Percentiles rank a stretch among this genome's conserved stretches.
Conservation (phyloP, 192 early-diverging fungal genomes). For the Pilobolus umbonatus region DNA sequence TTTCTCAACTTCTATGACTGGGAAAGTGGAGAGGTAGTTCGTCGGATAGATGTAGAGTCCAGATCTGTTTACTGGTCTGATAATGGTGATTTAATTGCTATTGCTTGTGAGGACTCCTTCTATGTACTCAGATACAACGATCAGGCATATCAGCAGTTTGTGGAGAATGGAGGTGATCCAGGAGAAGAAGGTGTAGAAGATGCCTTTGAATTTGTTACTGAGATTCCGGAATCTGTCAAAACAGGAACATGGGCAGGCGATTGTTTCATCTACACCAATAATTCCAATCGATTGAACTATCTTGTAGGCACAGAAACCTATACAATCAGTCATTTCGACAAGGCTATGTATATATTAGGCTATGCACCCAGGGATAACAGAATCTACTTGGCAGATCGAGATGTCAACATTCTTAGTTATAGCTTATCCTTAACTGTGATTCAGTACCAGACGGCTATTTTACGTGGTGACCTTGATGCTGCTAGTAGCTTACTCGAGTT, state of each 20-base stretch:
- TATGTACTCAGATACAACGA: slow-evolving; percentile 94
- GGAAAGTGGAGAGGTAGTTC: slow-evolving; percentile 87
- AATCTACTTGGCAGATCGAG: slow-evolving; percentile 90
- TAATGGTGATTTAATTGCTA: slow-evolving; percentile 84
- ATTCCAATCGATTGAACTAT: slow-evolving; percentile 89
- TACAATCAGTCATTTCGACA: slow-evolving; percentile 95
- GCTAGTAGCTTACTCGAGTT: slow-evolving; percentile 78
- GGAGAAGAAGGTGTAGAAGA: slow-evolving; percentile 95
- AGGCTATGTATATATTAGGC: slow-evolving; percentile 88
- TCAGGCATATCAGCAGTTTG: slow-evolving; percentile 70
- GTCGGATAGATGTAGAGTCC: slow-evolving; percentile 90
- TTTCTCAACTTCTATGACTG: slow-evolving; percentile 98
- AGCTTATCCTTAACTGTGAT: slow-evolving; percentile 88
- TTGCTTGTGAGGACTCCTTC: slow-evolving; percentile 89
- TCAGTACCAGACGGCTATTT: slow-evolving; percentile 97
- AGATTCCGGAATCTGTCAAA: slow-evolving; percentile 88
- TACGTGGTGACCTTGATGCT: slow-evolving; percentile 86
- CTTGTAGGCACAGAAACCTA: slow-evolving; percentile 91
- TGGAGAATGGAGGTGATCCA: slow-evolving; percentile 61
- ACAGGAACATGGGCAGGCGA: slow-evolving; percentile 98
- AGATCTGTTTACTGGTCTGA: slow-evolving; percentile 95
- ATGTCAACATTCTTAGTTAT: slow-evolving; percentile 86
- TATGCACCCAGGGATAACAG: slow-evolving; percentile 94
- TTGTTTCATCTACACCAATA: slow-evolving; percentile 97
- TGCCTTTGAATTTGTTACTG: slow-evolving; percentile 91